These are phyloP conservation scores for Hyparrhenia diplandra DNA, from an alignment of 176 grass and related monocot species.

Conservation along the genomic window DNA sequence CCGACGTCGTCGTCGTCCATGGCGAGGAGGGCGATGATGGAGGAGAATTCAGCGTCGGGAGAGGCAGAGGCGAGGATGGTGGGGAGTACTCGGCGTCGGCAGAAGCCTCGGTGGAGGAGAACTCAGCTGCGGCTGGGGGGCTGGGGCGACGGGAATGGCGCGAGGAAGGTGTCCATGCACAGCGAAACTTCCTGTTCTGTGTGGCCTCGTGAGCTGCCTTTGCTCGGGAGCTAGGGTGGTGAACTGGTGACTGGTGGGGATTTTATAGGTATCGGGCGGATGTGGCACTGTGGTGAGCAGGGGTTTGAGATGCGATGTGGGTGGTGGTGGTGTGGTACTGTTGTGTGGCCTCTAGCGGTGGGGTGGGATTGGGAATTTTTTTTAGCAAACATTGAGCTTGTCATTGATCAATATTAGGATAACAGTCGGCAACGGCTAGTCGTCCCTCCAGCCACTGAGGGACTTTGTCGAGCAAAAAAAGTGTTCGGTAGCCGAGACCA, in stretches of 20 bases:
- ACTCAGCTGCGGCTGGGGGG: no score
- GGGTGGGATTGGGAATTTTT: no score
- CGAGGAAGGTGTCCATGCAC: conserved; percentile 17
- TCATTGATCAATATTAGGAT: no score
- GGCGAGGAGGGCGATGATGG: background rate
- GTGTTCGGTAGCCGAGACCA: no score
- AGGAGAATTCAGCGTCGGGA: background rate
- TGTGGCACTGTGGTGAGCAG: no score
- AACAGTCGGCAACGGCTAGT: no score
- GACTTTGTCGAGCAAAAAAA: no score
- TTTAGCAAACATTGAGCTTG: no score
- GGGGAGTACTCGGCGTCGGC: background rate
- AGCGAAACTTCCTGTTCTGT: background rate
- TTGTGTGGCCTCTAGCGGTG: no score
- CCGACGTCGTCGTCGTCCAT: conserved; percentile 24
- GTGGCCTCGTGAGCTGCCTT: background rate
- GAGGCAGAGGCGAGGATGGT: background rate
- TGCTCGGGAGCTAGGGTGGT: background rate
- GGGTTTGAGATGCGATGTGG: no score
- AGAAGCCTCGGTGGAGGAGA: conserved; percentile 24
- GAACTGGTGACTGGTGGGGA: background rate
- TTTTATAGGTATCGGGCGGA: background rate
- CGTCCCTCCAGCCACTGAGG: no score
- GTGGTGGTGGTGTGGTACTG: no score
- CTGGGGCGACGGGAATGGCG: conserved; percentile 18